A percentile compares a stretch with the other conserved stretches of the same genome.
phyloP scores from a whole-genome alignment of 2,329 filamentous ascomycete species.

The Colletotrichum sp. region DNA sequence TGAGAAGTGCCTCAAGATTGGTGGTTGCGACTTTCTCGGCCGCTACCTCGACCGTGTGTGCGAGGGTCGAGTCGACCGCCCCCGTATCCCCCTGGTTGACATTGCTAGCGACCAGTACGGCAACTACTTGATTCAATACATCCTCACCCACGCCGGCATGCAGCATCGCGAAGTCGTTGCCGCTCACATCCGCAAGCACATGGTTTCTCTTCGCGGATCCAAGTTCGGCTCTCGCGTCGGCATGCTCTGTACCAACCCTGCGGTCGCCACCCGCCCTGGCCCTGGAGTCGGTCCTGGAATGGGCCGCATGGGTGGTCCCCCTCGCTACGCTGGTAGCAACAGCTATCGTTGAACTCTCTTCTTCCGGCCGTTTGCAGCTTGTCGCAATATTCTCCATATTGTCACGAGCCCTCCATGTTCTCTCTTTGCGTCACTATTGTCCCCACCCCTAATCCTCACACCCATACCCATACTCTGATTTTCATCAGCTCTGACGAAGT shows the following conservation, averaged over 20 bases:
- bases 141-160: conserved; percentile 83
- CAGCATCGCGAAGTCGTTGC: conserved; percentile 95
- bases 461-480: conserved; percentile 26
- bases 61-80: conserved; percentile 86
- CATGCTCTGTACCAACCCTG: conserved; percentile 98
- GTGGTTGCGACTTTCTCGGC: conserved; percentile 85
- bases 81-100: conserved; percentile 95
- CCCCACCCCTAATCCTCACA: not conserved
- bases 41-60: conserved; percentile 94
- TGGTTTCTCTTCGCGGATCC: conserved; percentile 97
- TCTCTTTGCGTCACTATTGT: conserved; percentile 12
- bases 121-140: conserved; percentile 98
- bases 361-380: not conserved
- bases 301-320: conserved; percentile 61
- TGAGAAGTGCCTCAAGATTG: conserved; percentile 98
- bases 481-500: conserved; percentile 33
- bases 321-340: conserved; percentile 51
- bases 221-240: conserved; percentile 98
- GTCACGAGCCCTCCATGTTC: conserved; percentile 29
- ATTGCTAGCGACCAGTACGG: conserved; percentile 99
- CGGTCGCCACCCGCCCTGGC: conserved; percentile 85
- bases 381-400: conserved; percentile 22
- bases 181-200: conserved; percentile 95
- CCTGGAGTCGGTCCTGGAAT: conserved; percentile 77
- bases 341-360: conserved; percentile 57